A percentile compares a stretch with the other conserved stretches of the same genome.
phyloP scores from a whole-genome alignment of 768 basidiomycete genomes.

The button mushroom (Agaricus bisporus) region DNA sequence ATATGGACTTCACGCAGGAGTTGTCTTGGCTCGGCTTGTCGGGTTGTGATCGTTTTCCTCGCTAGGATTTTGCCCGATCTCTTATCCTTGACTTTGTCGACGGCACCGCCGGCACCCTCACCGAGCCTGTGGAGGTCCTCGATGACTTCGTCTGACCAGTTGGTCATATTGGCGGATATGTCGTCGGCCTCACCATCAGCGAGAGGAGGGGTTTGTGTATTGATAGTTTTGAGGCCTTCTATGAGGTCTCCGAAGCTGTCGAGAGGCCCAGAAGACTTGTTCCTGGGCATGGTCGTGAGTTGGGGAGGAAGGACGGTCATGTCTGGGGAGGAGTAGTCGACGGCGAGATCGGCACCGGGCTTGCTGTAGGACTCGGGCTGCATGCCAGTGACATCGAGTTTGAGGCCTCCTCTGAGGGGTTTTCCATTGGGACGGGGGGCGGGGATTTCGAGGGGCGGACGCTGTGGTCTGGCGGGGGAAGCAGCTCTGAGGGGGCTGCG shows the following conservation, averaged over 20 bases:
- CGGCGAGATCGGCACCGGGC: neutral
- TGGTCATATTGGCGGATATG: conserved; percentile 20
- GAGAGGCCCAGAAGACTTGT: conserved; percentile 27
- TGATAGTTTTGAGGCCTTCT: conserved; percentile 24
- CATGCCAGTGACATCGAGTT: conserved; percentile 2
- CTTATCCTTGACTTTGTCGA: conserved; percentile 87
- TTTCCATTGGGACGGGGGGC: neutral
- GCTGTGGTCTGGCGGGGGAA: conserved; percentile 2
- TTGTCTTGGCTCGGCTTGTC: conserved; percentile 82
- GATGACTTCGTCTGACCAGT: conserved; percentile 67
- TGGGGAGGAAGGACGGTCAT: conserved; percentile 8
- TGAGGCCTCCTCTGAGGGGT: neutral
- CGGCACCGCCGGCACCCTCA: conserved; percentile 94
- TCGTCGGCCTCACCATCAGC: conserved; percentile 17
- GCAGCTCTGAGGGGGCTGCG: conserved; percentile 32
- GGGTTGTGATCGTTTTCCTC: conserved; percentile 89
- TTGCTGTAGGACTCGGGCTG: conserved; percentile 1
- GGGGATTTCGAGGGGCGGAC: neutral
- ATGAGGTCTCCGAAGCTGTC: conserved; percentile 33
- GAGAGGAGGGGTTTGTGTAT: conserved; percentile 13
- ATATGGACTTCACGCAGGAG: conserved; percentile 89
- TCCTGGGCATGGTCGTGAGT: conserved; percentile 23
- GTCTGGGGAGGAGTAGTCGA: conserved; percentile 8
- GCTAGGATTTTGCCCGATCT: conserved; percentile 81
- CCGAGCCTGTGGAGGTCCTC: conserved; percentile 78